Base-by-base conservation (phyloP, 1,139 yeast genomes). In the Candida anutae region DNA sequence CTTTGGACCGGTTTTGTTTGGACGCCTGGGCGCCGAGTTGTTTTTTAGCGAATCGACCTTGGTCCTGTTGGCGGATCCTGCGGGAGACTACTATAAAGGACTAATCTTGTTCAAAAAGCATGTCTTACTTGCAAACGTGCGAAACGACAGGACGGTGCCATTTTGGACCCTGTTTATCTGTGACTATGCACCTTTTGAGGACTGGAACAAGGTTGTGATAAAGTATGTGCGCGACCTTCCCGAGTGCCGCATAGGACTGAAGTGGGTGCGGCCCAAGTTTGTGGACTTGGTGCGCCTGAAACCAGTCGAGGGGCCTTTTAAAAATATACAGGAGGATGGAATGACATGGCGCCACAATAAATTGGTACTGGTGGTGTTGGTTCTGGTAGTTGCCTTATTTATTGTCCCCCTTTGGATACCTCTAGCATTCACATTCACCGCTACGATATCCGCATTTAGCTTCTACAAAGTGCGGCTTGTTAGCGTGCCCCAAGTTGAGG, bases 11-110 rank as follows among this genome's bases (percentile, higher is more conserved):
- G 64, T 64, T 34, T 44, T 82, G 3, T 58, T 85, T 16, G 95
- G 95, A 0, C 62, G 69, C 31, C 71, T 83, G 3, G 96, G 97
- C 0, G 55, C 66, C 24, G 88, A 88, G 44, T 47, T 88, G 42
- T 85, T 87, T 41, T 45, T 79, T 2, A 53, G 53, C 8, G 74
- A 73, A 37, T 37, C 58, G 2, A 59, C 64, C 6, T 52, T 58
- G 32, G 47, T 74, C 1, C 58, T 63, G 26, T 50, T 87, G 61
- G 69, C 88, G 0, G 69, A 74, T 33, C 78, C 77, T 0, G 51
- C 62, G 2, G 58, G 60, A 17, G 55, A 45, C 15, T 88, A 64
- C 47, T 56, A 55, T 31, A 54, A 64, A 29, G 94, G 84, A 0
- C 62, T 88, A 30, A 32, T 45, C 9, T 50, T 47, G 34, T 87